Evolutionary conservation across 106 monocot species (phyloP), one percentile per base, ranked within the genome.

Genomic region (Hemerocallis citrina): DNA sequence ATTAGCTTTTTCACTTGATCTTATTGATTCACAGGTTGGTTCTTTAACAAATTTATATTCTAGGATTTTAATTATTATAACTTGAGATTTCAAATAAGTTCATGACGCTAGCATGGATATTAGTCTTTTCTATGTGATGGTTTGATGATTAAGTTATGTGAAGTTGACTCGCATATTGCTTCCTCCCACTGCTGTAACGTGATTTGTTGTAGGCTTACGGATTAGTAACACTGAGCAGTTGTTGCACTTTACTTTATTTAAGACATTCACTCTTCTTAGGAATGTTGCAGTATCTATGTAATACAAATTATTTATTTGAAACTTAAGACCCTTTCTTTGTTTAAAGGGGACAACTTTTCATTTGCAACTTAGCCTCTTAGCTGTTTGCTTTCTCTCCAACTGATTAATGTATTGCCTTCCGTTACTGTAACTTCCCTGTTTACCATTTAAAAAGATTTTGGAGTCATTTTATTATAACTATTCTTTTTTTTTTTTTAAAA

Each of bases 1-100:
- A 11, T 51, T 70, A 50, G 46, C 42, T 20, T 60, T 33, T 61
- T 60, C 34, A n/a, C 59, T 70, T 9, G 61, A 60, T 22, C 48
- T 67, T 41, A 55, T 55, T 55, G 66, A 55, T 67, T 67, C 66
- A 67, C 37, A 70, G 69, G 69, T 70, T 50, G 37, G 69, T 50
- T 1, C 34, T 42, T 41, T 38, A 1, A 55, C 5, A 33, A 50
- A 12, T 25, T 28, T 50, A n/a, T n/a, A n/a, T 25, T 1, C 16
- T 50, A 12, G 13, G 50, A 22, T 46, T 37, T 22, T 29, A 16
- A 32, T 12, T 7, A 32, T 63, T n/a, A 34, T 30, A 57, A 9
- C 37, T 38, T 57, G 8, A 34, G n/a, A n/a, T n/a, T n/a, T n/a
- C n/a, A n/a, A n/a, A n/a, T n/a, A n/a, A n/a, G n/a, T n/a, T n/a